Percentiles rank a stretch among this genome's conserved stretches.
phyloP scores from a whole-genome alignment of 2,329 filamentous ascomycete genomes.

The Ophiosphaerella korrae region DNA sequence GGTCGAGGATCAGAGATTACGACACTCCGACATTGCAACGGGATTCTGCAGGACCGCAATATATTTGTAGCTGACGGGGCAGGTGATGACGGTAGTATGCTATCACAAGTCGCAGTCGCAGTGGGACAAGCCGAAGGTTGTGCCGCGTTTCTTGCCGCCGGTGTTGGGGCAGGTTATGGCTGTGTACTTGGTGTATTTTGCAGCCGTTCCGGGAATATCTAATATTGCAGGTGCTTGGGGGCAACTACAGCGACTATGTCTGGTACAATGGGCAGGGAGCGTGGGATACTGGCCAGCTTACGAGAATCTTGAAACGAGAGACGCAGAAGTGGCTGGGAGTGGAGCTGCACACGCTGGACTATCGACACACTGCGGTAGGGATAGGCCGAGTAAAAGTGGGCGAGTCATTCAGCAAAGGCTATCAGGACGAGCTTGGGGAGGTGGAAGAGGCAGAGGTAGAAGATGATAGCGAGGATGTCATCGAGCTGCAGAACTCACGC shows the following conservation, averaged over 20 bases:
- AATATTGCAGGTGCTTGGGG: constrained; percentile 11
- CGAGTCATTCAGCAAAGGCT: constrained; percentile 18
- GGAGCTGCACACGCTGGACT: constrained; percentile 17
- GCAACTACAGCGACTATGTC: constrained; percentile 13
- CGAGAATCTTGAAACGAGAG: constrained; percentile 16
- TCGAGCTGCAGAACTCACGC: constrained; percentile 17
- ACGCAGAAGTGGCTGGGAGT: constrained; percentile 17
- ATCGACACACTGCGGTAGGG: constrained; percentile 18
- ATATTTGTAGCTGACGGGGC: constrained; percentile 22
- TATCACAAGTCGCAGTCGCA: constrained; percentile 33
- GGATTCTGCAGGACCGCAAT: constrained; percentile 22
- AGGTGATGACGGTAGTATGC: constrained; percentile 20
- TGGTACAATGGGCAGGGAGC: constrained; percentile 8
- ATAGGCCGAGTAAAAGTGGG: constrained; percentile 16
- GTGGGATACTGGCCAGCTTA: constrained; percentile 16
- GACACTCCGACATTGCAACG: constrained; percentile 16
- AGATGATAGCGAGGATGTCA: constrained; percentile 2
- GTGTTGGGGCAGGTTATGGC: constrained; percentile 24
- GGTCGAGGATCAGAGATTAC: constrained; percentile 21
- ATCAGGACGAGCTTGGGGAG: constrained; percentile 20
- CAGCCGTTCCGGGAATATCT: constrained; percentile 24
- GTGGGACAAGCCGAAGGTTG: constrained; percentile 28
- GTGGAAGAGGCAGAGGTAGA: constrained; percentile 25
- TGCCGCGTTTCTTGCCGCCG: constrained; percentile 26
- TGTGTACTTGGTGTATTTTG: constrained; percentile 26